Evolutionary conservation across 208 protist species (phyloP).

Genomic region (Trypanosoma conorhini): DNA sequence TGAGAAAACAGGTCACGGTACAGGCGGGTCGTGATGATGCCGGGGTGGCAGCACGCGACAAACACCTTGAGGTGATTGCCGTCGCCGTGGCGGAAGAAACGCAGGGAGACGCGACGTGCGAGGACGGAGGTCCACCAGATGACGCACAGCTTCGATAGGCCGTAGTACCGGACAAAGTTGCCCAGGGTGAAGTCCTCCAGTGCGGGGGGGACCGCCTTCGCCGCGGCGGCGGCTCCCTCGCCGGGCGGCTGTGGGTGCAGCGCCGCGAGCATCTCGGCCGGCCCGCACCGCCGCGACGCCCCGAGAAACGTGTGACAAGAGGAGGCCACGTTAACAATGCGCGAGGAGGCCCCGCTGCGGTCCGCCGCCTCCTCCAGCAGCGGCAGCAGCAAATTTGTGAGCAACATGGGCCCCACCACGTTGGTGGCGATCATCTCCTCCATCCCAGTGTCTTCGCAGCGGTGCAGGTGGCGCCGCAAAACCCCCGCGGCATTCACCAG

Average conservation of each 20-base stretch:
- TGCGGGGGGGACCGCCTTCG: background rate
- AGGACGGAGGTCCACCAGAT: conserved; percentile 83
- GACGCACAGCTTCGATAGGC: conserved; percentile 83
- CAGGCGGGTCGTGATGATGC: conserved; percentile 73
- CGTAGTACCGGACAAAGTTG: conserved; percentile 87
- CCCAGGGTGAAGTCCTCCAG: conserved; percentile 44
- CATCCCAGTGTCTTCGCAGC: conserved; percentile 40
- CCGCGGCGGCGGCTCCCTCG: conserved; percentile 2
- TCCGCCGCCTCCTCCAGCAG: conserved; percentile 62
- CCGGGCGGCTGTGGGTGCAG: conserved; percentile 35
- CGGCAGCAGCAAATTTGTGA: conserved; percentile 76
- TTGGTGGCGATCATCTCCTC: conserved; percentile 86
- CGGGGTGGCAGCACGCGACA: conserved; percentile 78
- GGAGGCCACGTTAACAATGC: conserved; percentile 86
- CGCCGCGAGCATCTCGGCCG: conserved; percentile 65
- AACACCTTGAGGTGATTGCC: conserved; percentile 48
- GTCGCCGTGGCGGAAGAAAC: conserved; percentile 29
- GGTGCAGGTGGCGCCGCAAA: conserved; percentile 52
- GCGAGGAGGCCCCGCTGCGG: conserved; percentile 54
- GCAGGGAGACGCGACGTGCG: conserved; percentile 42
- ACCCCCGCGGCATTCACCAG: conserved; percentile 82
- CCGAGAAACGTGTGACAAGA: conserved; percentile 85
- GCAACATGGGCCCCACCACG: conserved; percentile 73
- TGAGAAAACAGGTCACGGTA: conserved; percentile 81
- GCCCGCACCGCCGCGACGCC: conserved; percentile 16